Evolutionary conservation across 768 basidiomycete species (phyloP).

Genomic region (Tephrocybe sp.): DNA sequence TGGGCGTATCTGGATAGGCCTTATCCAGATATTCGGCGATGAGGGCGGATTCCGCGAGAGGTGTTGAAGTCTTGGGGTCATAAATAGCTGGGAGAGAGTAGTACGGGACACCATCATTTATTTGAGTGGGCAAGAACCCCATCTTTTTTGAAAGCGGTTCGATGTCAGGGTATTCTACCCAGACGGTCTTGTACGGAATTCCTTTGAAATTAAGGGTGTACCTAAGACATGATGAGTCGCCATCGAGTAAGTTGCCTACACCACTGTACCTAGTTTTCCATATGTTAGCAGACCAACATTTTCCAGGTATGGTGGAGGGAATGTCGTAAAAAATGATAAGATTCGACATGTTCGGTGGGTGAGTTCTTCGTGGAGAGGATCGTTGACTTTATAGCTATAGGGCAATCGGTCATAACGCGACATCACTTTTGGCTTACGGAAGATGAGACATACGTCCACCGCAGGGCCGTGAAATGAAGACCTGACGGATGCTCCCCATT

Average conservation of each 20-base stretch:
- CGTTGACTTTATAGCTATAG: too few relatives aligned
- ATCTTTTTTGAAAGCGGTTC: constrained; percentile 28
- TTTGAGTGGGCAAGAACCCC: constrained; percentile 29
- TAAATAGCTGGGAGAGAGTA: constrained; percentile 44
- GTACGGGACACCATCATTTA: constrained; percentile 28
- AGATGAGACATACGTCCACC: too few relatives aligned
- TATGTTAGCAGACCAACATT: constrained; percentile 38
- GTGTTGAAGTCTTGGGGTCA: constrained; percentile 33
- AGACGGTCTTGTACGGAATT: constrained; percentile 39
- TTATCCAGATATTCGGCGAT: constrained; percentile 49
- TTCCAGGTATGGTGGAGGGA: constrained; percentile 23
- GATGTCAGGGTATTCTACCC: constrained; percentile 46
- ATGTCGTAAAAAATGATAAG: constrained; percentile 19
- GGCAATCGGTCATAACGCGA: too few relatives aligned
- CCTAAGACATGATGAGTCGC: constrained; percentile 11
- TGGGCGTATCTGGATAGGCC: constrained; percentile 35
- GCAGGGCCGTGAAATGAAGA: too few relatives aligned
- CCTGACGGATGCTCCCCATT: too few relatives aligned
- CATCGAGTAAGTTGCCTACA: neutral
- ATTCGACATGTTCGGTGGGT: too few relatives aligned
- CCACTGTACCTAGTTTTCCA: constrained; percentile 34
- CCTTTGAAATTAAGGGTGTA: constrained; percentile 31
- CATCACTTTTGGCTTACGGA: too few relatives aligned
- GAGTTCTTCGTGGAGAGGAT: too few relatives aligned
- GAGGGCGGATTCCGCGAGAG: constrained; percentile 38